Evolutionary conservation across 2,329 filamentous ascomycete genomes (phyloP).

Genomic region (Fusarium luffae): DNA sequence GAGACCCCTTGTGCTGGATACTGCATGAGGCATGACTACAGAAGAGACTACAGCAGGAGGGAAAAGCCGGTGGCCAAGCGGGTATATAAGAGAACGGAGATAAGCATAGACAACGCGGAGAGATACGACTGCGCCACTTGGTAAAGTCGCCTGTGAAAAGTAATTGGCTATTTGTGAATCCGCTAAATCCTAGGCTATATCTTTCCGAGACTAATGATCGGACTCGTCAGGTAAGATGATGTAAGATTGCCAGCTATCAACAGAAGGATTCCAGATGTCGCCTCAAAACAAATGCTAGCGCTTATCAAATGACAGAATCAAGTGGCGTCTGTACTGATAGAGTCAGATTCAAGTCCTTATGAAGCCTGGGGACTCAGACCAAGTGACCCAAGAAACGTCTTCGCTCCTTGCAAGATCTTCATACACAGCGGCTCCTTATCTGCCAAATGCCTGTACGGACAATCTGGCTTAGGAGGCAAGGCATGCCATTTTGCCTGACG

Average conservation of each 20-base stretch:
- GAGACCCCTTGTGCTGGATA: rapidly evolving
- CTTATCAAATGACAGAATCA: not conserved
- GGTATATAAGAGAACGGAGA: not conserved
- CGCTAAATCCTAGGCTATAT: not conserved
- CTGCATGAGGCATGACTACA: not conserved
- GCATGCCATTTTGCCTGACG: conserved; percentile 1
- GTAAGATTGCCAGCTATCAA: not conserved
- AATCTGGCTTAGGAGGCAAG: not conserved
- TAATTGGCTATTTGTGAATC: not conserved
- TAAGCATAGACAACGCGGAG: not conserved
- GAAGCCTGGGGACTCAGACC: not conserved
- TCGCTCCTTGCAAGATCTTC: not conserved
- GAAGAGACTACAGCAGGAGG: not conserved
- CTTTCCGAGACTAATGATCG: rapidly evolving
- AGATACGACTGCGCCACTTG: not conserved
- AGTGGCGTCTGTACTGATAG: not conserved
- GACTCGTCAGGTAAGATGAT: not conserved
- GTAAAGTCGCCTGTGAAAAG: rapidly evolving
- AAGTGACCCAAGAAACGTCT: not conserved
- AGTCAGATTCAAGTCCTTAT: not conserved
- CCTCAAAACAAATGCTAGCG: not conserved
- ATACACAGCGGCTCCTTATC: conserved; percentile 7
- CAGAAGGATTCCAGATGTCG: not conserved
- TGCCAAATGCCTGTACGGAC: not conserved
- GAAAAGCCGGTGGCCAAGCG: not conserved